Percentiles rank a stretch among this genome's conserved stretches.
These are phyloP conservation scores for Starmerella floricola DNA, from an alignment of 805 yeast species.

Conservation along the genomic window DNA sequence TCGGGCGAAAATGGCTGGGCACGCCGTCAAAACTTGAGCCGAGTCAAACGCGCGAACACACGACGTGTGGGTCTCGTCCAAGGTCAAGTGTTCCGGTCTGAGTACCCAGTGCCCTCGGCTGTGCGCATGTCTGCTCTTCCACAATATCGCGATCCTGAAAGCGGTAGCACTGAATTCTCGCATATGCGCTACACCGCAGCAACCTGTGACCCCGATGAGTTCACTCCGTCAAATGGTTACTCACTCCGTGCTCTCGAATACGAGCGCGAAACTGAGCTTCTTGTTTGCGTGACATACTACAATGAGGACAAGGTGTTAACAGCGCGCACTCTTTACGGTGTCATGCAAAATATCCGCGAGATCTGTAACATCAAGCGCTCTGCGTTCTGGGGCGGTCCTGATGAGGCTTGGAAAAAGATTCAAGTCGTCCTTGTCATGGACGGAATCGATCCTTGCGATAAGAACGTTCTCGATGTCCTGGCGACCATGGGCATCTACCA, in stretches of 20 bases:
- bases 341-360: constrained; percentile 52
- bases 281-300: constrained; percentile 53
- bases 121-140: constrained; percentile 30
- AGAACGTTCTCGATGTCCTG: constrained; percentile 47
- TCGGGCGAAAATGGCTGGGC: constrained; percentile 21
- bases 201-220: constrained; percentile 58
- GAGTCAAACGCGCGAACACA: constrained; percentile 28
- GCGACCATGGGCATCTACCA: constrained; percentile 57
- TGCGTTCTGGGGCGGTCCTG: constrained; percentile 39
- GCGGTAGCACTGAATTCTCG: constrained; percentile 39
- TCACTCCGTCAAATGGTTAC: constrained; percentile 41
- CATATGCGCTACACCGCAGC: constrained; percentile 55
- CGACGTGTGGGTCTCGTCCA: constrained; percentile 31
- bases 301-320: constrained; percentile 53
- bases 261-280: constrained; percentile 47
- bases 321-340: constrained; percentile 51
- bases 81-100: constrained; percentile 29
- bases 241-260: constrained; percentile 45
- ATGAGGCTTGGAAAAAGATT: constrained; percentile 50
- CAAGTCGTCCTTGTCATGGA: constrained; percentile 54
- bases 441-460: constrained; percentile 54
- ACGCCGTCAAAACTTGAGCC: constrained; percentile 25
- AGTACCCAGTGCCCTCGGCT: constrained; percentile 33
- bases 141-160: constrained; percentile 34
- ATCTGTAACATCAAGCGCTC: constrained; percentile 39